These are phyloP conservation scores for Stromatinia cepivora DNA, from an alignment of 2,329 filamentous ascomycete species.

Conservation along the genomic window DNA sequence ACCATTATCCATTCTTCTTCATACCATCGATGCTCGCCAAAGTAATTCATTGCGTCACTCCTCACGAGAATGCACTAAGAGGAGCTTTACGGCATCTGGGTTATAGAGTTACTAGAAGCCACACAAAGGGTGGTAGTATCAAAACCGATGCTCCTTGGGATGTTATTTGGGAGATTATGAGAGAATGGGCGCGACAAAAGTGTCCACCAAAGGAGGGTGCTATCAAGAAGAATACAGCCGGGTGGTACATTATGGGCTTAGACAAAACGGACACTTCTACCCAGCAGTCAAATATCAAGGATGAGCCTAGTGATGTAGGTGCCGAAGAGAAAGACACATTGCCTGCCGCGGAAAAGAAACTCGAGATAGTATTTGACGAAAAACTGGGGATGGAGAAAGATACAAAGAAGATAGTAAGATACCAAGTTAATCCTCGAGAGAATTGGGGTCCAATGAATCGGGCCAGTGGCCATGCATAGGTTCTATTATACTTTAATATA, in stretches of 20 bases:
- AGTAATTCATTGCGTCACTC: conserved; percentile 75
- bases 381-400: conserved; percentile 68
- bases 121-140: conserved; percentile 85
- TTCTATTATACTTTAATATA: not conserved
- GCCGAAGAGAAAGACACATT: conserved; percentile 9
- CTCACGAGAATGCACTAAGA: conserved; percentile 74
- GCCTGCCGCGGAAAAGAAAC: conserved; percentile 38
- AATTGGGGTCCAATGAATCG: conserved; percentile 79
- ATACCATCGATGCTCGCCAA: conserved; percentile 73
- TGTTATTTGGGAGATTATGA: conserved; percentile 89
- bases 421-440: conserved; percentile 84
- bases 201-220: conserved; percentile 72
- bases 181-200: conserved; percentile 84
- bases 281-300: conserved; percentile 24
- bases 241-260: conserved; percentile 64
- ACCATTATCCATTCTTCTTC: conserved; percentile 84
- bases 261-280: conserved; percentile 30
- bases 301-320: conserved; percentile 17
- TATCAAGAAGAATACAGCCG: conserved; percentile 68
- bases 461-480: conserved; percentile 33
- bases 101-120: conserved; percentile 80
- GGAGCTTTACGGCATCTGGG: conserved; percentile 80
- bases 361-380: conserved; percentile 73
- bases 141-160: conserved; percentile 93
- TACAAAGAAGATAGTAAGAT: conserved; percentile 72